Evolutionary conservation across 2,329 filamentous ascomycete genomes (phyloP), one percentile per base, ranked within the genome.

Genomic region (Eurotiales sp.): DNA sequence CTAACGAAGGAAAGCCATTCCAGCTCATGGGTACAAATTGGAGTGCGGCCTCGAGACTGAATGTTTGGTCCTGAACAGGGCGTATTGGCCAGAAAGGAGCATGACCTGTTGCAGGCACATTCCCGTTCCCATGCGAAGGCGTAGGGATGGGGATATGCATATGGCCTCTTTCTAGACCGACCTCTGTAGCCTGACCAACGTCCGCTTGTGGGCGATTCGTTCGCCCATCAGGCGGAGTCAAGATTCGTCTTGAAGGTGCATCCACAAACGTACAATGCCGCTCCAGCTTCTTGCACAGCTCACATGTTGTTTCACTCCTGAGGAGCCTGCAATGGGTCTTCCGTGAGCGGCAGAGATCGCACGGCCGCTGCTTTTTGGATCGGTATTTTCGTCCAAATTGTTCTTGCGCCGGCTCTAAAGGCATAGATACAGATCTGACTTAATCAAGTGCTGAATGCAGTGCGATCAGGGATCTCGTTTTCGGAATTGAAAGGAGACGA

Each of bases 361-460:
- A 46, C 25, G 44, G 44, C 34, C 44, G 21, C 32, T 46, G 44
- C 22, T 39, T 46, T 23, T 46, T 46, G 14, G 44, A 46, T 15
- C 44, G 32, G 27, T 50, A 50, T 17, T 51, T 36, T 17, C 40
- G 37, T 10, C 41, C 15, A 27, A 36, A 17, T 15, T 53, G 52
- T 55, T 56, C 43, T 56, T 32, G 8, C 12, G 29, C 29, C 10
- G 29, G 29, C 29, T 32, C 29, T 32, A 12, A 12, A 14, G 29
- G 29, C 29, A 32, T 32, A 32, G 29, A 6, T 12, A 32, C 10
- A 32, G 5, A 32, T 32, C 29, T 32, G 29, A 32, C 10, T 32
- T 32, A 14, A 32, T 32, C 29, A 12, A 3, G 29, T 32, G 29
- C 29, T 32, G 29, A 32, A 12, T 32, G 29, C 29, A 12, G 29